A percentile compares a stretch with the other conserved stretches of the same genome.
These are phyloP conservation scores for Calonectria pseudoreteaudii DNA, from an alignment of 2,329 filamentous ascomycete species.

Conservation along the genomic window DNA sequence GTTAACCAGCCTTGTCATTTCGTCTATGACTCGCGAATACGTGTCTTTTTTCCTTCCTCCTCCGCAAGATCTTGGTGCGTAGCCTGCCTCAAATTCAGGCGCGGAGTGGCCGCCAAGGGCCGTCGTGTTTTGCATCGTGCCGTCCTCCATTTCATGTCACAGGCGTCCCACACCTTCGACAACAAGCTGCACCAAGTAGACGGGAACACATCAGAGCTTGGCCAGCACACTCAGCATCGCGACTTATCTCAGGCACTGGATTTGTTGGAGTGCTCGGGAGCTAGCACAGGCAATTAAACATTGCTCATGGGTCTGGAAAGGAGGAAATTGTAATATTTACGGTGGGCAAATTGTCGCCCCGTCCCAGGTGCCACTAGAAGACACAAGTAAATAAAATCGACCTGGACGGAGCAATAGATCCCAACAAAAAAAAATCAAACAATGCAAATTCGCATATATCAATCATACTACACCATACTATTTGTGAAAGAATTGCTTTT, in stretches of 20 bases:
- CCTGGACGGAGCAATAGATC: neutral
- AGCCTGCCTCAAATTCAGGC: neutral
- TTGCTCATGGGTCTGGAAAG: neutral
- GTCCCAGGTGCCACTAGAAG: neutral
- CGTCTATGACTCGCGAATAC: slow-evolving; percentile 5
- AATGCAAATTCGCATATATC: neutral
- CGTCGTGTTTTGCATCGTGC: neutral
- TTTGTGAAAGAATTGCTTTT: neutral
- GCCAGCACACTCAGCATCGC: neutral
- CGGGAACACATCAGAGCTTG: neutral
- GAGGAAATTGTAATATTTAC: neutral
- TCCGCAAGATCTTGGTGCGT: neutral
- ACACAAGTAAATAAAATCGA: neutral
- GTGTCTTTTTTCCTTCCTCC: neutral
- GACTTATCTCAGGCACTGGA: neutral
- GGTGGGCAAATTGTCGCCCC: neutral
- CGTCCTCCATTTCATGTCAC: neutral
- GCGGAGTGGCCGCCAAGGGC: neutral
- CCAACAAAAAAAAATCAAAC: neutral
- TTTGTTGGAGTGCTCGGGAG: neutral
- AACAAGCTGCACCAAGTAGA: neutral
- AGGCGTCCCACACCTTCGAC: neutral
- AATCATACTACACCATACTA: accelerated
- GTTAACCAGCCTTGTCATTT: slow-evolving; percentile 20
- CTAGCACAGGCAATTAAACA: neutral